These are phyloP conservation scores for Plasmodium berghei DNA, from an alignment of 169 alveolate genomes.

Conservation along the genomic window DNA sequence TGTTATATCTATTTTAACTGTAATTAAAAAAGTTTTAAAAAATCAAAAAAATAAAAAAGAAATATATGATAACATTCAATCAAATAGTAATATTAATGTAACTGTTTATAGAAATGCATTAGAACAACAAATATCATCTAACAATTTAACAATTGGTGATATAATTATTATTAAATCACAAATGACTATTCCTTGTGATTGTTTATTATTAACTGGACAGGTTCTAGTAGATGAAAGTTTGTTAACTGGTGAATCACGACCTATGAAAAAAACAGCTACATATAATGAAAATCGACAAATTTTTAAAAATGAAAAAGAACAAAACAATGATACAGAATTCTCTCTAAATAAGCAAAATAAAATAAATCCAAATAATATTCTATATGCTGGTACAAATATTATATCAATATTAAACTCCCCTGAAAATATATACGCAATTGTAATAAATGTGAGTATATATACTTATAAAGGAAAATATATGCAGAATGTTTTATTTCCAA, in stretches of 20 bases:
- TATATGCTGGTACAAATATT: constrained; percentile 85
- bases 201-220: constrained; percentile 87
- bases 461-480: constrained; percentile 95
- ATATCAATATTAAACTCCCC: constrained; percentile 81
- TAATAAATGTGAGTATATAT: constrained; percentile 92
- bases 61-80: constrained; percentile 78
- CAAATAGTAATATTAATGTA: constrained; percentile 75
- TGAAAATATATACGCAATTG: constrained; percentile 89
- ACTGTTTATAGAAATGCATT: constrained; percentile 83
- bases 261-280: constrained; percentile 83
- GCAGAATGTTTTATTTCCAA: constrained; percentile 94
- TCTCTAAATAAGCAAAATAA: not conserved
- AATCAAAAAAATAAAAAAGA: constrained; percentile 86
- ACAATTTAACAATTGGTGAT: constrained; percentile 87
- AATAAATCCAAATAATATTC: constrained; percentile 59
- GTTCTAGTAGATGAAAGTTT: constrained; percentile 90
- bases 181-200: constrained; percentile 90
- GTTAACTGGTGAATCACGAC: constrained; percentile 92
- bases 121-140: constrained; percentile 80
- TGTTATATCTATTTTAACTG: constrained; percentile 77
- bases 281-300: constrained; percentile 16
- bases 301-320: not conserved
- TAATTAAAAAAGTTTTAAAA: constrained; percentile 80
- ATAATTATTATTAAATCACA: constrained; percentile 81
- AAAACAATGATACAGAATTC: not conserved